A percentile compares a stretch with the other conserved stretches of the same genome.
Evolutionary conservation across 768 basidiomycete genomes (phyloP).

Genomic region (Mycena indigotica): DNA sequence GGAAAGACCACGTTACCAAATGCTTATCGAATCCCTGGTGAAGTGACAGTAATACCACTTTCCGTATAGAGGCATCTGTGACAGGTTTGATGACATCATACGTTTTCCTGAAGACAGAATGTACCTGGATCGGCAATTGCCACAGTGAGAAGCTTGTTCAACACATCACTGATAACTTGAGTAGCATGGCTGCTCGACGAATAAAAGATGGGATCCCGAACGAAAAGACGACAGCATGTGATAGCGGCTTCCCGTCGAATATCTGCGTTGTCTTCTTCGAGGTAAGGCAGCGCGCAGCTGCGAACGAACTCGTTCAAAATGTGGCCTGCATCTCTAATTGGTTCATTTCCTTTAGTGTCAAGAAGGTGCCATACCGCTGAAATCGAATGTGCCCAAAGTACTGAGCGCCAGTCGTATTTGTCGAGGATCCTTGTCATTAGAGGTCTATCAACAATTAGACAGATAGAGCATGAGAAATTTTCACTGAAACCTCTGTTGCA

Average conservation of each 20-base stretch:
- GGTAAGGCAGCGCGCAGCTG: slow-evolving; percentile 85
- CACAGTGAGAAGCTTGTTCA: slow-evolving; percentile 93
- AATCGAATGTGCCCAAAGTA: slow-evolving; percentile 91
- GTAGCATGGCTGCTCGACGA: slow-evolving; percentile 96
- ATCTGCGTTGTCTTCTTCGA: slow-evolving; percentile 89
- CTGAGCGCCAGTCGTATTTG: slow-evolving; percentile 79
- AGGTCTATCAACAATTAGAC: slow-evolving; percentile 33
- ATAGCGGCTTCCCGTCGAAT: slow-evolving; percentile 88
- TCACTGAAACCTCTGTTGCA: slow-evolving; percentile 54
- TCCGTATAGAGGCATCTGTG: slow-evolving; percentile 60
- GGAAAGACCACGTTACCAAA: slow-evolving; percentile 37
- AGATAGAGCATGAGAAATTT: too few species aligned
- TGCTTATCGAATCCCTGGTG: slow-evolving; percentile 97
- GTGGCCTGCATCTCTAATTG: slow-evolving; percentile 58
- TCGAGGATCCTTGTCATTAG: slow-evolving; percentile 65
- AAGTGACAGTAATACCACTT: slow-evolving; percentile 81
- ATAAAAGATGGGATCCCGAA: slow-evolving; percentile 93
- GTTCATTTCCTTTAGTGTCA: background rate
- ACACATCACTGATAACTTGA: slow-evolving; percentile 96
- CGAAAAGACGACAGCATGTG: slow-evolving; percentile 90
- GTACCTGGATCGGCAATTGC: slow-evolving; percentile 95
- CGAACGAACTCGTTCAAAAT: slow-evolving; percentile 95
- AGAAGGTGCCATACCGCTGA: slow-evolving; percentile 63
- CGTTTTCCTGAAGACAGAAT: too few species aligned
- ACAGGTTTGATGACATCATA: too few species aligned